phyloP scores from a whole-genome alignment of 495 filamentous ascomycete genomes.

The Xylaria nigripes region DNA sequence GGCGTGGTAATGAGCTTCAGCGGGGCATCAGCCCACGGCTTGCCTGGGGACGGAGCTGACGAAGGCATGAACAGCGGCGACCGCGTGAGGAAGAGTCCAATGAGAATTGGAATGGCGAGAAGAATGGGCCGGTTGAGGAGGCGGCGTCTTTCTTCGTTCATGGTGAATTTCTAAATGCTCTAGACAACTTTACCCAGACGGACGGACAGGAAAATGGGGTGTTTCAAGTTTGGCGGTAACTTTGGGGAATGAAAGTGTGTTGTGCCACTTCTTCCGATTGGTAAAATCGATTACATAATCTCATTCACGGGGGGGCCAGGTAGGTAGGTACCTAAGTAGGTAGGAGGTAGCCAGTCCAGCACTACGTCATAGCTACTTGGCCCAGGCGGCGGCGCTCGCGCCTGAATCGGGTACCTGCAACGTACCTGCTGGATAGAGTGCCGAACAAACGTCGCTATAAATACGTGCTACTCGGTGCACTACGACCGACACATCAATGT shows the following conservation, averaged over 20 bases:
- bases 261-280: slow-evolving; percentile 8
- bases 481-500: no score
- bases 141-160: slow-evolving; percentile 8
- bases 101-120: slow-evolving; percentile 26
- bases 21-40: slow-evolving; percentile 43
- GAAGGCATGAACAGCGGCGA: slow-evolving; percentile 38
- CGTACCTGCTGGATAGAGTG: no score
- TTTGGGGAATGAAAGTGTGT: neutral
- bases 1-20: slow-evolving; percentile 42
- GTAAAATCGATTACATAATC: neutral
- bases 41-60: slow-evolving; percentile 17
- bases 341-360: neutral
- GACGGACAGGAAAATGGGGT: neutral
- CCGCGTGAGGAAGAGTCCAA: slow-evolving; percentile 34
- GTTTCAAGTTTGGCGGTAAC: neutral
- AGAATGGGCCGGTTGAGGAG: slow-evolving; percentile 24
- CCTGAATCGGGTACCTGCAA: no score
- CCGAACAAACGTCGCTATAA: no score
- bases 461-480: no score
- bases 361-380: no score
- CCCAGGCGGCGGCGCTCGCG: no score
- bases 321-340: no score
- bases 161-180: neutral
- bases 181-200: neutral
- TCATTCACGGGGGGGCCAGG: no score